Evolutionary conservation across 164 flowering plant genomes (phyloP), one percentile per base, ranked within the genome.

Genomic region (Cinnamomum micranthum): DNA sequence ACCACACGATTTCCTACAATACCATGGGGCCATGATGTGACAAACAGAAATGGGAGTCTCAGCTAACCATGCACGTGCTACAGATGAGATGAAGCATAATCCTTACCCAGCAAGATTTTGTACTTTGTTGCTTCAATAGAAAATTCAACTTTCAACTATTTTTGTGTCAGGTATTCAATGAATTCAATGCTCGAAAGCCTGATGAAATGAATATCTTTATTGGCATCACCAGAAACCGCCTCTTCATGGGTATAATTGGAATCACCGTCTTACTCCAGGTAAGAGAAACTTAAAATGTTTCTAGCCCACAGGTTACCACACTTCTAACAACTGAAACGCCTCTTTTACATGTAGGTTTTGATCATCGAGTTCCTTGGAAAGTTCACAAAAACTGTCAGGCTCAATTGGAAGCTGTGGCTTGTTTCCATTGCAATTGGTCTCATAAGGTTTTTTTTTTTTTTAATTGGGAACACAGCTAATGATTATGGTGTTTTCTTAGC

Each of bases 111-210:
- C 20, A 19, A 55, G 20, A 12, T 3, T 55, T 55, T 55, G 20
- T 55, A 55, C 15, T 55, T 13, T 55, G 19, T 55, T 11, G 15
- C 13, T 4, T 63, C 22, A 6, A 63, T 4, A 6, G 22, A 63
- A 23, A 63, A 3, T n/a, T n/a, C 11, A 55, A 63, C 20, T 63
- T 23, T 63, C 23, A 23, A 22, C 2, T 63, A 31, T 47, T 20
- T 24, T 7, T 13, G 25, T 11, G 50, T 33, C 88, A 94, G 97
- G 64, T 92, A 55, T 94, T 92, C 82, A 94, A 94, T 72, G 97
- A 93, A 75, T 88, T 93, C 75, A 95, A 95, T 85, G 97, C 98
- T 24, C 83, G 98, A 65, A 93, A 92, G 81, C 98, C 98, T 10
- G 98, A 94, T 80, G 91, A 93, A 69, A 55, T 82, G 1, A 94